Evolutionary conservation across 129 eudicot genomes (phyloP).

Genomic region (Tanacetum coccineum): DNA sequence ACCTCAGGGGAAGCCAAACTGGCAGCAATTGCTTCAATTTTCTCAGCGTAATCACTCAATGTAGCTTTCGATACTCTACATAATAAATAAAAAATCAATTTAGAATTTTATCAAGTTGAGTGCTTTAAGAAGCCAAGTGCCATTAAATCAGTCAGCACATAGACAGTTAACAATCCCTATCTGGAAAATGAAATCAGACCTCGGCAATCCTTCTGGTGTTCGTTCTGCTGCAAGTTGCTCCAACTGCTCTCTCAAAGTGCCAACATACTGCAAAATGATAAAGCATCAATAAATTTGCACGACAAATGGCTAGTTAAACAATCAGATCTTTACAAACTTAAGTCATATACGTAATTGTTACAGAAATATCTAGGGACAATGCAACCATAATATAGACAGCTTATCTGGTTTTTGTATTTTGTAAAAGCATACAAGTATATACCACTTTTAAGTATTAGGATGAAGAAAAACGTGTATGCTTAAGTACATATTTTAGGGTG

Average conservation of each 20-base stretch:
- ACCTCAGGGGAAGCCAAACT: constrained; percentile 52
- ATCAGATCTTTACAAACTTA: too few relatives aligned
- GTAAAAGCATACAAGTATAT: too few relatives aligned
- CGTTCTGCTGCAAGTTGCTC: constrained; percentile 78
- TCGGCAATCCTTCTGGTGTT: constrained; percentile 76
- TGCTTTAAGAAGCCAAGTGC: neutral
- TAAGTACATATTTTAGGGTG: too few relatives aligned
- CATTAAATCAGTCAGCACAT: too few relatives aligned
- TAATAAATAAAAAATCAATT: neutral
- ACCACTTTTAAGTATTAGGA: too few relatives aligned
- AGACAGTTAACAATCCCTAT: neutral
- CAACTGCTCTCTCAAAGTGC: constrained; percentile 74
- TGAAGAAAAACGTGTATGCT: too few relatives aligned
- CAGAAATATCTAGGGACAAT: too few relatives aligned
- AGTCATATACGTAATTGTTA: too few relatives aligned
- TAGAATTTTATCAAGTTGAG: constrained; percentile 3
- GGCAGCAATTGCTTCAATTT: constrained; percentile 84
- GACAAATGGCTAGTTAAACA: too few relatives aligned
- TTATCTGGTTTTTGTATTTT: too few relatives aligned
- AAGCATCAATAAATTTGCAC: constrained; percentile 1
- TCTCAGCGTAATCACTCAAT: constrained; percentile 73
- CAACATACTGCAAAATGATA: constrained; percentile 65
- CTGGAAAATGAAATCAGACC: constrained; percentile 32
- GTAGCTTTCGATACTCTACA: constrained; percentile 70
- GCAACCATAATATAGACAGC: too few relatives aligned